phyloP scores from a whole-genome alignment of 140 eudicot genomes.

The Bidens hawaiensis region DNA sequence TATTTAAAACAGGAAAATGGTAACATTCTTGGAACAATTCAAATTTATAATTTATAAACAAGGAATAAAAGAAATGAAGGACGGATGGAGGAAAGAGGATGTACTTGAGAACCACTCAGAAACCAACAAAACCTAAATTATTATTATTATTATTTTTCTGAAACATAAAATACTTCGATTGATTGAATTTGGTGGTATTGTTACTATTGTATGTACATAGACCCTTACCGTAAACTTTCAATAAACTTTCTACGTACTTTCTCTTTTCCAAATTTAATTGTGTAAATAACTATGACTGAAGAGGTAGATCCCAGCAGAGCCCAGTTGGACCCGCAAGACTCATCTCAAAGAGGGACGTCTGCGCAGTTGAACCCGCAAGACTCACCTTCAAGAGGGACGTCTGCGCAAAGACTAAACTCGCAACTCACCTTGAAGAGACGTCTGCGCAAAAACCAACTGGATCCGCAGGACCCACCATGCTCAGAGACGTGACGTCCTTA shows the following conservation, averaged over 20 bases:
- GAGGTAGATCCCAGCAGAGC: too few species aligned
- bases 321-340: too few species aligned
- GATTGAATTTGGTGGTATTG: conserved; percentile 8
- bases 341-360: too few species aligned
- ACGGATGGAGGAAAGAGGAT: background rate
- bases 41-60: background rate
- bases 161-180: conserved; percentile 21
- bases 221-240: background rate
- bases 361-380: too few species aligned
- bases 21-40: background rate
- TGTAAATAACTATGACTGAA: too few species aligned
- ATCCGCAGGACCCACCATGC: too few species aligned
- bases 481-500: too few species aligned
- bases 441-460: too few species aligned
- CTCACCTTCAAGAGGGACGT: too few species aligned
- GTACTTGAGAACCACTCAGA: conserved; percentile 25
- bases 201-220: background rate
- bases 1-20: background rate
- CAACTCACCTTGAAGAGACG: too few species aligned
- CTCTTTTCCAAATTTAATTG: background rate
- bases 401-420: too few species aligned
- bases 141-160: too few species aligned
- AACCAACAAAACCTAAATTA: background rate
- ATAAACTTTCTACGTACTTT: background rate
- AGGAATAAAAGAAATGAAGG: background rate